Base-by-base conservation (phyloP, 805 yeast species). In the Candida pseudofarinosa region DNA sequence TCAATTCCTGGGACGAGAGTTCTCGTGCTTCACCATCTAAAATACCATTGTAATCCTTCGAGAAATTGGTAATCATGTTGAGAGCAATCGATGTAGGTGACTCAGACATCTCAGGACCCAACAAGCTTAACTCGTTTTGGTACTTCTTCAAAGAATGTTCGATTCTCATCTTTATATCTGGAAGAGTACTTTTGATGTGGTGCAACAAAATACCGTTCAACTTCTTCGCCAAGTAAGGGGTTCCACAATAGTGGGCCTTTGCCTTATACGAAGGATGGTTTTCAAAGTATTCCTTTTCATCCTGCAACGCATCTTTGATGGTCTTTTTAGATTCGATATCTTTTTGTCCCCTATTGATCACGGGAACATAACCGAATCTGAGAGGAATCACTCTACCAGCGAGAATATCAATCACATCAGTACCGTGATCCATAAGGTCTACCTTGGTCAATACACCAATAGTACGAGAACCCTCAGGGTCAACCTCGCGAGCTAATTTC, bases 371-470 rank as follows among this genome's bases (percentile, higher is more conserved):
- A 44, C 99, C 99, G 46, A 88, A 85, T 67, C 97, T 79, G 56
- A 93, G 77, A 12, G 97, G 97, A 58, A 93, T 90, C 39, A 93
- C 95, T 63, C 97, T 77, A 40, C 97, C 97, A 13, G 97, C 91
- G 48, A 93, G 74, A 55, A 93, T 90, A 62, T 93, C 99, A 54
- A 89, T 80, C 35, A 93, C 98, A 68, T 93, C 96, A 3, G 99
- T 93, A 44, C 99, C 99, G 55, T 87, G 83, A 63, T 93, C 99
- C 99, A 93, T 93, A 52, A 93, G 77, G 67, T 93, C 99, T 43
- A 93, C 85, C 65, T 93, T 93, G 15, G 98, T 93, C 53, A 93
- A 77, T 30, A 93, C 99, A 63, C 99, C 99, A 55, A 93, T 86
- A 20, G 99, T 93, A 71, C 99, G 80, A 35, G 82, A 67, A 37